These are phyloP conservation scores for Pyrenopolyporus hunteri DNA, from an alignment of 495 filamentous ascomycete species.

Conservation along the genomic window DNA sequence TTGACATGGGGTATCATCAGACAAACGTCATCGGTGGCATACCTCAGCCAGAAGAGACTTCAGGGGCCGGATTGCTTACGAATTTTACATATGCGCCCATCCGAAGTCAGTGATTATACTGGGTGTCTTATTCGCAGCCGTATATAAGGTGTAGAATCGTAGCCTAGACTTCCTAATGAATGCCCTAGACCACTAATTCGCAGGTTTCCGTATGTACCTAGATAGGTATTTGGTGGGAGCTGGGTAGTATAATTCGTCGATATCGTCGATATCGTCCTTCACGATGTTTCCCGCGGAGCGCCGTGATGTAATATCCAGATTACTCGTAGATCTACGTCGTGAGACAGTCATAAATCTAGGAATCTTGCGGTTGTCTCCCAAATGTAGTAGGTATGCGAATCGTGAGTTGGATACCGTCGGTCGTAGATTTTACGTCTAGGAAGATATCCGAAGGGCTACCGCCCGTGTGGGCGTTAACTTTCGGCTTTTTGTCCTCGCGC, in stretches of 20 bases:
- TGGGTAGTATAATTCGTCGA: too few relatives aligned
- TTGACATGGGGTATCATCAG: conserved; percentile 22
- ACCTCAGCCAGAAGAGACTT: conserved; percentile 7
- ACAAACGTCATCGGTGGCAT: conserved; percentile 36
- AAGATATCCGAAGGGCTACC: conserved; percentile 59
- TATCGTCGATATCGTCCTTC: too few relatives aligned
- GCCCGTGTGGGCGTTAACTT: conserved; percentile 44
- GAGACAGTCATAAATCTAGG: neutral
- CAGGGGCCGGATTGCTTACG: neutral
- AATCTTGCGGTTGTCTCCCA: conserved; percentile 31
- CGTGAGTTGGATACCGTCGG: conserved; percentile 57
- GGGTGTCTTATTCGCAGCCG: too few relatives aligned
- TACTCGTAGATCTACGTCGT: neutral
- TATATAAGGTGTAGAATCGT: too few relatives aligned
- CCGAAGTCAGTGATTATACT: neutral
- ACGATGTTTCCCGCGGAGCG: too few relatives aligned
- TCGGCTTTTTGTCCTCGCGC: conserved; percentile 46
- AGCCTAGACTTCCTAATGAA: too few relatives aligned
- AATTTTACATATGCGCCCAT: neutral
- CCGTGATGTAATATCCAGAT: too few relatives aligned
- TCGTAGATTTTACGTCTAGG: conserved; percentile 59
- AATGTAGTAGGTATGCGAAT: conserved; percentile 60
- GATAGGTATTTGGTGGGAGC: too few relatives aligned
- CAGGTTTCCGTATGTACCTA: neutral
- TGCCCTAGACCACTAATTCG: too few relatives aligned